Conservation (phyloP, 805 yeast genomes). For the Hermanozyma aechmeae region DNA sequence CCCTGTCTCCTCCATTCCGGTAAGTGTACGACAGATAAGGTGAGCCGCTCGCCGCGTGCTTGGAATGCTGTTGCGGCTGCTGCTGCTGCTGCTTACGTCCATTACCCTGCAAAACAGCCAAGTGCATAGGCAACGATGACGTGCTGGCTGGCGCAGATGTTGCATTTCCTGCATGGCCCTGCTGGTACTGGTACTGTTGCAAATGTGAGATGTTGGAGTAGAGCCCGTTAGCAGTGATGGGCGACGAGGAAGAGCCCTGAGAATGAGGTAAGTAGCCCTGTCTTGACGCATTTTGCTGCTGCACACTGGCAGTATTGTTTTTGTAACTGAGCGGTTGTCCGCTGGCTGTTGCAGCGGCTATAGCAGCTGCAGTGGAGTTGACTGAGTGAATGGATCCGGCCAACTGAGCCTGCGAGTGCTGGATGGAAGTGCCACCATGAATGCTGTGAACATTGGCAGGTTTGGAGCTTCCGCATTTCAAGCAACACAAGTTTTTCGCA, state of each 20-base stretch:
- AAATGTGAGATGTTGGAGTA: conserved; percentile 11
- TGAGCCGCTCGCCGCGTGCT: conserved; percentile 10
- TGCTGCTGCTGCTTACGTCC: conserved; percentile 5
- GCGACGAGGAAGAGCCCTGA: conserved; percentile 5
- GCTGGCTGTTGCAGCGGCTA: conserved; percentile 39
- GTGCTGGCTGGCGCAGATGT: conserved; percentile 2
- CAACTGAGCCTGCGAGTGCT: neutral
- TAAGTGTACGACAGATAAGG: conserved; percentile 5
- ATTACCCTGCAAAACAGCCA: conserved; percentile 11
- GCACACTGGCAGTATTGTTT: conserved; percentile 7
- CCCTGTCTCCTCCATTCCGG: conserved; percentile 3
- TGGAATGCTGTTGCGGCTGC: conserved; percentile 9
- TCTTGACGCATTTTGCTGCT: conserved; percentile 1
- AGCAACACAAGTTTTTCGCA: conserved; percentile 80
- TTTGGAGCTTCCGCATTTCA: conserved; percentile 78
- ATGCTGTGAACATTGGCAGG: conserved; percentile 28
- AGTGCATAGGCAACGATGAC: conserved; percentile 16
- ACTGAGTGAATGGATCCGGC: conserved; percentile 19
- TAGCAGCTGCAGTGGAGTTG: conserved; percentile 36
- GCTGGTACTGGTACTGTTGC: conserved; percentile 12
- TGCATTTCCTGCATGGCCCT: conserved; percentile 8
- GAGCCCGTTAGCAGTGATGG: conserved; percentile 6
- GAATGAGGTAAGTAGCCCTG: conserved; percentile 4
- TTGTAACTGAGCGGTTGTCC: conserved; percentile 34
- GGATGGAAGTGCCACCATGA: conserved; percentile 7